Evolutionary conservation across 495 filamentous ascomycete genomes (phyloP).

Genomic region (Daldinia decipiens): DNA sequence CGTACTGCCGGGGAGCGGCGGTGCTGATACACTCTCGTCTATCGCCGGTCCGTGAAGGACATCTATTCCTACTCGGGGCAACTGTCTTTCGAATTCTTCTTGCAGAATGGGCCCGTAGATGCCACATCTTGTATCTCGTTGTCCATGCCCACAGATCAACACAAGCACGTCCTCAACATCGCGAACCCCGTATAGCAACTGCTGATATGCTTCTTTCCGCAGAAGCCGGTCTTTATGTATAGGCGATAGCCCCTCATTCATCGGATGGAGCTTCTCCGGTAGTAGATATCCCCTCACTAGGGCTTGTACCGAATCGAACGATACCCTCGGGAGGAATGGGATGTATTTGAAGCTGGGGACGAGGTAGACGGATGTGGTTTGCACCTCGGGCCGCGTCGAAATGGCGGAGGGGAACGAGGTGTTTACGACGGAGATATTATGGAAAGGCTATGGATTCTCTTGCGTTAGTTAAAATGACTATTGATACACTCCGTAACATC

Average conservation of each 20-base stretch:
- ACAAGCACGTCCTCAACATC: constrained; percentile 75
- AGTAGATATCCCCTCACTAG: constrained; percentile 68
- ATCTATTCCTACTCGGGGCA: constrained; percentile 50
- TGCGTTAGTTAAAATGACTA: constrained; percentile 28
- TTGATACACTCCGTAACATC: background rate
- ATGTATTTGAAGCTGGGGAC: constrained; percentile 84
- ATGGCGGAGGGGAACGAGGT: constrained; percentile 68
- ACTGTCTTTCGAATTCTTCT: constrained; percentile 68
- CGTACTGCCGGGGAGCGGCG: constrained; percentile 36
- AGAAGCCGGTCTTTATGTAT: constrained; percentile 57
- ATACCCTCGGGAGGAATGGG: constrained; percentile 69
- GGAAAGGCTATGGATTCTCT: constrained; percentile 70
- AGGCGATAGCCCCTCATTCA: constrained; percentile 65
- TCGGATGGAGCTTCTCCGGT: constrained; percentile 67
- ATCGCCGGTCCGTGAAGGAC: constrained; percentile 53
- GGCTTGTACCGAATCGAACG: constrained; percentile 60
- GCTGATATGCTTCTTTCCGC: constrained; percentile 55
- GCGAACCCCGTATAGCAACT: constrained; percentile 57
- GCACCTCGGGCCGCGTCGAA: constrained; percentile 52
- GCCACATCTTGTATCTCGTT: constrained; percentile 83
- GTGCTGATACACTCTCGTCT: constrained; percentile 38
- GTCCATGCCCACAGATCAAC: constrained; percentile 85
- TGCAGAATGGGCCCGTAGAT: constrained; percentile 77
- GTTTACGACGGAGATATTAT: constrained; percentile 79
- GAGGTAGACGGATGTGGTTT: constrained; percentile 71